These are phyloP conservation scores for Pyrenophora graminea DNA, from an alignment of 2,329 filamentous ascomycete genomes.

Conservation along the genomic window DNA sequence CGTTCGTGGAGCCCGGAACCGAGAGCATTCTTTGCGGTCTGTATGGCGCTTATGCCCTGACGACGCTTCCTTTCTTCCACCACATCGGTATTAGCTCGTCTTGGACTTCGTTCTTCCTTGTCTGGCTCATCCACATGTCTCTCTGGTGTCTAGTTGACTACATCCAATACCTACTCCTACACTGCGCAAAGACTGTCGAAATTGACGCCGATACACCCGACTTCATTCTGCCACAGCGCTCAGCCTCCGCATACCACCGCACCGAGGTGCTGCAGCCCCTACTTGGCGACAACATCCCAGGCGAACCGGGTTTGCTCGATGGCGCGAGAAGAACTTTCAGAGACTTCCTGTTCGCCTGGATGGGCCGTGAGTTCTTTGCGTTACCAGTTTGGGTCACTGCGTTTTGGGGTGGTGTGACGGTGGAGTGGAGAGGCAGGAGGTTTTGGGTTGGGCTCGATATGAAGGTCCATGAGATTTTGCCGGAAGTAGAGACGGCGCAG, in stretches of 20 bases:
- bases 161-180: conserved; percentile 72
- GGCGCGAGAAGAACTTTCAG: conserved; percentile 60
- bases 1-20: conserved; percentile 88
- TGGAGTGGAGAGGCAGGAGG: conserved; percentile 81
- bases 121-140: conserved; percentile 69
- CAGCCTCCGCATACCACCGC: conserved; percentile 39
- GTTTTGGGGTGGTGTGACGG: conserved; percentile 82
- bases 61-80: conserved; percentile 69
- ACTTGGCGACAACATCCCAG: conserved; percentile 16
- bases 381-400: conserved; percentile 91
- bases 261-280: conserved; percentile 28
- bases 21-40: conserved; percentile 83
- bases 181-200: conserved; percentile 72
- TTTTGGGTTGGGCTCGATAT: conserved; percentile 86
- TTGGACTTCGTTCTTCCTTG: conserved; percentile 66
- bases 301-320: conserved; percentile 24
- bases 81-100: conserved; percentile 62
- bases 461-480: conserved; percentile 67
- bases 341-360: conserved; percentile 81
- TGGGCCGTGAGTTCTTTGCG: conserved; percentile 80
- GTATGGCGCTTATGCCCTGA: conserved; percentile 78
- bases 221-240: conserved; percentile 64
- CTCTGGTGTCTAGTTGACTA: conserved; percentile 79
- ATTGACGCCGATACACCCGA: conserved; percentile 72
- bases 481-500: conserved; percentile 13